A percentile compares a stretch with the other conserved stretches of the same genome.
These are phyloP conservation scores for Kappamyces sp. DNA, from an alignment of 192 early-diverging fungal species.

Conservation along the genomic window DNA sequence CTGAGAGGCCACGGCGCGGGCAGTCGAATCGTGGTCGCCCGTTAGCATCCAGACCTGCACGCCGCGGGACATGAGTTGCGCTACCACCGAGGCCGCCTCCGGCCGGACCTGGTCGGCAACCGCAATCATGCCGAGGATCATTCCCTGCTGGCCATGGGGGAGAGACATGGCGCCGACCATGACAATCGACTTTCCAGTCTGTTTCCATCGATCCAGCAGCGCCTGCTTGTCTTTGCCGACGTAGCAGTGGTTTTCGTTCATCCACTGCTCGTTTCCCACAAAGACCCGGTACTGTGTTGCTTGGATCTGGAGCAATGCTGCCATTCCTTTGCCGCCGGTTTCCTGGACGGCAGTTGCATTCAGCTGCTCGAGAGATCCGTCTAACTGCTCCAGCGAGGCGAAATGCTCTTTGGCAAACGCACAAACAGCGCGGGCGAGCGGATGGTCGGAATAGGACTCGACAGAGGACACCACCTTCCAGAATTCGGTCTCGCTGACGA, in stretches of 20 bases:
- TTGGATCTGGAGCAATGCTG: slow-evolving; percentile 26
- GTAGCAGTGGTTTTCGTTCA: slow-evolving; percentile 45
- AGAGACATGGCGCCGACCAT: background rate
- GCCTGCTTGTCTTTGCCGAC: slow-evolving; percentile 19
- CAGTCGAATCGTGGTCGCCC: slow-evolving; percentile 65
- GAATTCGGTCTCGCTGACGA: slow-evolving; percentile 21
- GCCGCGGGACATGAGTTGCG: slow-evolving; percentile 37
- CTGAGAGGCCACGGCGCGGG: slow-evolving; percentile 50
- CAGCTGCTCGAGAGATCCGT: background rate
- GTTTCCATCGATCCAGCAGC: background rate
- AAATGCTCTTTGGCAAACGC: slow-evolving; percentile 12
- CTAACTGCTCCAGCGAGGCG: slow-evolving; percentile 20
- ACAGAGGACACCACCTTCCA: slow-evolving; percentile 24
- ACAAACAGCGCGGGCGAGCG: slow-evolving; percentile 57
- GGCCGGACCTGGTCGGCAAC: slow-evolving; percentile 60
- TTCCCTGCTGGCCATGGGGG: slow-evolving; percentile 5
- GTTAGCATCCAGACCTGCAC: slow-evolving; percentile 75
- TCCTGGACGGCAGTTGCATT: slow-evolving; percentile 44
- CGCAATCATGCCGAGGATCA: slow-evolving; percentile 53
- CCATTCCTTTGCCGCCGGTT: slow-evolving; percentile 59
- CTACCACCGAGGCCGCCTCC: slow-evolving; percentile 49
- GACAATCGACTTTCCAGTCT: slow-evolving; percentile 13
- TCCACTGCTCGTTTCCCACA: slow-evolving; percentile 61
- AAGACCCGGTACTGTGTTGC: slow-evolving; percentile 19
- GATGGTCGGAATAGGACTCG: slow-evolving; percentile 58